Percentiles rank a stretch among this genome's conserved stretches.
Evolutionary conservation across 202 grass and related monocot genomes (phyloP).

Genomic region (Bolboschoenoplectus hybrid): DNA sequence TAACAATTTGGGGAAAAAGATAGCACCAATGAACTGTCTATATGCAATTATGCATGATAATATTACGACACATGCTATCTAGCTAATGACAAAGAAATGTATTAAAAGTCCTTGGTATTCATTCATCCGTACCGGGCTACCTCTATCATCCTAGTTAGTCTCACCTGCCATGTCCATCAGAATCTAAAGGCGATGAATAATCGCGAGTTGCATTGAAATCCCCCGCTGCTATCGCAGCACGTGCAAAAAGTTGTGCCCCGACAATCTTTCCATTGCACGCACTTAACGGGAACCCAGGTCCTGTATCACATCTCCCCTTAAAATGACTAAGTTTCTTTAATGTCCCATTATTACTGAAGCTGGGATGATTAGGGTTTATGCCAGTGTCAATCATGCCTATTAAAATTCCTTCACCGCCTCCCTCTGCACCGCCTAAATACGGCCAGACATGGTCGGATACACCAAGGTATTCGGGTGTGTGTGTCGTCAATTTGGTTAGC

Average conservation of each 20-base stretch:
- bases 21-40: neutral
- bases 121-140: neutral
- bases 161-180: conserved; percentile 95
- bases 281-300: conserved; percentile 66
- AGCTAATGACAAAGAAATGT: neutral
- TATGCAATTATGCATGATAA: conserved; percentile 13
- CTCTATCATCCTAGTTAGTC: conserved; percentile 28
- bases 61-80: neutral
- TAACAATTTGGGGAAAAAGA: neutral
- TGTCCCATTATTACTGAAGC: conserved; percentile 50
- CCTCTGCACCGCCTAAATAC: conserved; percentile 60
- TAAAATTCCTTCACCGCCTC: conserved; percentile 68
- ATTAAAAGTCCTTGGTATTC: neutral
- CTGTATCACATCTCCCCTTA: conserved; percentile 70
- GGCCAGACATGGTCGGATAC: conserved; percentile 70
- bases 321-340: conserved; percentile 51
- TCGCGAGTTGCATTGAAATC: conserved; percentile 87
- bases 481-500: conserved; percentile 66
- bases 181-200: conserved; percentile 92
- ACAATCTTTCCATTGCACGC: conserved; percentile 88
- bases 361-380: conserved; percentile 81
- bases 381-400: conserved; percentile 96
- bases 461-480: conserved; percentile 79
- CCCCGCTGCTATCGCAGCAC: conserved; percentile 63
- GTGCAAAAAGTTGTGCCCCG: conserved; percentile 73